Evolutionary conservation across 2,329 filamentous ascomycete genomes (phyloP), one percentile per base, ranked within the genome.

Genomic region (Aspergillus japonicus): DNA sequence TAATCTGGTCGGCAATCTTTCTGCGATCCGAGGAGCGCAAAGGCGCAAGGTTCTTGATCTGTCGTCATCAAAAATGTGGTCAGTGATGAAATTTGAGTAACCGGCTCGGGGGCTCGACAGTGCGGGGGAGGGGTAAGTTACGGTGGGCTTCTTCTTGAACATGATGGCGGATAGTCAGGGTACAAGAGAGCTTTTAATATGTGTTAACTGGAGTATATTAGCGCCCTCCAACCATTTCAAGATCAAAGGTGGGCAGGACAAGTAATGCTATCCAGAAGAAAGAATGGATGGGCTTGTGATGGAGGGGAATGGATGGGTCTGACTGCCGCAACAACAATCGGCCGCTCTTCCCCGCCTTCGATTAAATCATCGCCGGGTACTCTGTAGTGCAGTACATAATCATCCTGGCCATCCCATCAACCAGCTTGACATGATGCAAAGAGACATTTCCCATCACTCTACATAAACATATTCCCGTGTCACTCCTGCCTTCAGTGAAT

Each of bases 11-110:
- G 53, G 87, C 87, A 39, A 87, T 84, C 66, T 85, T 87, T 60
- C 87, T 81, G 60, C 87, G 82, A 68, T 89, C 87, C 2, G 87
- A 89, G 5, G 87, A 89, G 57, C 87, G 83, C 55, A 90, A 76
- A 47, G 87, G 86, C 4, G 87, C 81, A 12, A 88, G 78, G 19
- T 87, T 85, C 77, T 89, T 90, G 78, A 90, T 84, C 81, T 87
- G 24, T 31, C 5, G 21, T 59, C 24, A 29, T 6, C 42, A 29
- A 19, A 23, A 35, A 29, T 29, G 26, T 44, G 26, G 16, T 58
- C 26, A 53, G 56, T 23, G 42, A 39, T 24, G 35, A 54, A 23
- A 44, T 54, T 19, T 14, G 23, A 44, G 33, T 10, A n/a, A 16
- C 8, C n/a, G 24, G 24, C 21, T n/a, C 16, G 59, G 58, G 55